Conservation (phyloP, 2,329 filamentous ascomycete genomes). For the Penicillium sp. region DNA sequence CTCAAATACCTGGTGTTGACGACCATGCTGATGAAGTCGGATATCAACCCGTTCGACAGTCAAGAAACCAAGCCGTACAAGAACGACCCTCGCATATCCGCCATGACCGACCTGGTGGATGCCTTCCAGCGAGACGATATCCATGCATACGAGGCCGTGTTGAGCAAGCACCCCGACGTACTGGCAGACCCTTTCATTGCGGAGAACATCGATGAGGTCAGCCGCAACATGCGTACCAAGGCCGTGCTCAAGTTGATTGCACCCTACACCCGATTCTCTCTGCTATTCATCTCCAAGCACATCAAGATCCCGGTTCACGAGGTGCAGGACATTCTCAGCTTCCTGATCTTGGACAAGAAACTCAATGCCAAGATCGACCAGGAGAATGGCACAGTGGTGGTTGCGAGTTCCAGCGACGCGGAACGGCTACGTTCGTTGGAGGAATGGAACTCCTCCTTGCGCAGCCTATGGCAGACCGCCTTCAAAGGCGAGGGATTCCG, state of each 20-base stretch:
- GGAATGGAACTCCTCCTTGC: constrained; percentile 67
- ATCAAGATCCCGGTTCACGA: constrained; percentile 81
- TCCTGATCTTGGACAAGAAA: constrained; percentile 85
- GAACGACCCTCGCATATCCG: constrained; percentile 87
- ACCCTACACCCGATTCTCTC: constrained; percentile 87
- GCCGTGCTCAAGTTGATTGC: constrained; percentile 88
- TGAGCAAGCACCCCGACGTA: constrained; percentile 83
- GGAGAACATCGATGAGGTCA: constrained; percentile 98
- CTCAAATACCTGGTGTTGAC: constrained; percentile 94
- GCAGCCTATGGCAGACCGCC: constrained; percentile 63
- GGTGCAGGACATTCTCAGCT: constrained; percentile 92
- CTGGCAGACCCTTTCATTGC: constrained; percentile 92
- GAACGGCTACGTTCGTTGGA: constrained; percentile 66
- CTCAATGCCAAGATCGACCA: constrained; percentile 87
- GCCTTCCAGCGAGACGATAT: constrained; percentile 96
- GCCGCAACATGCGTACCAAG: constrained; percentile 95
- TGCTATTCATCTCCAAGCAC: constrained; percentile 80
- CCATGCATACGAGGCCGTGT: constrained; percentile 79
- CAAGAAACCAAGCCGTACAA: constrained; percentile 99
- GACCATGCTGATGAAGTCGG: constrained; percentile 96
- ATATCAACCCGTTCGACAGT: constrained; percentile 98
- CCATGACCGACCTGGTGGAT: constrained; percentile 96
- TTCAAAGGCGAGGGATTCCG: constrained; percentile 68
- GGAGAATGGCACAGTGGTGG: constrained; percentile 74
- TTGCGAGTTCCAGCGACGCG: constrained; percentile 67